Evolutionary conservation across 1,284 basidiomycete species (phyloP), one percentile per base, ranked within the genome.

Genomic region (Mycena sp.): DNA sequence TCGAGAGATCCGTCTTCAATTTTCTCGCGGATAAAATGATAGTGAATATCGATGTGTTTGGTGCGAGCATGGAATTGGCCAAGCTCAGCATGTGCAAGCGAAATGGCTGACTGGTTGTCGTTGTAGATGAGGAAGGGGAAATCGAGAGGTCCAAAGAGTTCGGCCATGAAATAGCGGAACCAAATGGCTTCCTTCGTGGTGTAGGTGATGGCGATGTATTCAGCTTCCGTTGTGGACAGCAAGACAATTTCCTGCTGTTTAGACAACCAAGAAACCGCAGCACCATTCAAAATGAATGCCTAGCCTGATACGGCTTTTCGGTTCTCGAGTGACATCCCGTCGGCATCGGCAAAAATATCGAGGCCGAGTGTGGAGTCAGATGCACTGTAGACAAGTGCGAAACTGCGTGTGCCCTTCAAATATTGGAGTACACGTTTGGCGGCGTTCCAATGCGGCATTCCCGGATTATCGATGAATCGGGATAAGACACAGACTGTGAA

Each of bases 11-110:
- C 37, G n/a, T 58, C 30, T 37, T 46, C 49, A 37, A 82, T 70
- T 19, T 69, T 67, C n/a, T n/a, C 35, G 0, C 76, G 71, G 23
- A 81, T 73, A 50, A 76, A 78, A 61, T 82, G 80, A 57, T 74
- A 77, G 0, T 65, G 64, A 23, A 81, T 74, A 61, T 82, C 74
- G 54, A 83, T 82, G 64, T 83, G 81, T 64, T 82, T 82, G 0
- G 80, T 82, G 19, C 77, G 54, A 4, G 74, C 72, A 58, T 82
- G 81, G 59, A 73, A 77, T 26, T 71, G 62, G 40, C 76, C 71
- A 7, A 51, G 29, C 23, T 63, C 54, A 48, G 78, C 74, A 21
- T 75, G 67, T 4, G 76, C 64, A 9, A 83, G 68, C 7, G 70
- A 62, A 32, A 83, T 77, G 4, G 77, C 74, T 0, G 74, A 71